Percentiles rank a stretch among this genome's conserved stretches.
These are phyloP conservation scores for Metarhizium humberi DNA, from an alignment of 2,329 filamentous ascomycete species.

Conservation along the genomic window DNA sequence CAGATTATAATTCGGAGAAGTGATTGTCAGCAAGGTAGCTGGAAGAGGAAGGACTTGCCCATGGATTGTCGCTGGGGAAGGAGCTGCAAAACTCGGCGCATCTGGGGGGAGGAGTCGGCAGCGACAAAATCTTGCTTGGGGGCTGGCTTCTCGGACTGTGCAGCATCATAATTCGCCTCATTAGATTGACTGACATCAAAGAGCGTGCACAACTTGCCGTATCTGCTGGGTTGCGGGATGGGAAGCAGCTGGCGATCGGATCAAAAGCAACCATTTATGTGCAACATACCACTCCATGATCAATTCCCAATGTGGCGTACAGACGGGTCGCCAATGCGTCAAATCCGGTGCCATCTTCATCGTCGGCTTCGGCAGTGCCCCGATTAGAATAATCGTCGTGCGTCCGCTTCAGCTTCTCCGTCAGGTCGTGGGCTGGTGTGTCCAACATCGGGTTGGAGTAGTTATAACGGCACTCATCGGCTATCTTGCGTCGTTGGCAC, in stretches of 20 bases:
- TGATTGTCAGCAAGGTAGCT: background rate
- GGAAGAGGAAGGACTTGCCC: constrained; percentile 10
- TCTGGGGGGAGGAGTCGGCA: constrained; percentile 12
- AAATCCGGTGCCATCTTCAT: constrained; percentile 6
- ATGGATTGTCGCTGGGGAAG: constrained; percentile 17
- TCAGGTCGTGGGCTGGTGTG: constrained; percentile 1
- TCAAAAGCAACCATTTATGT: background rate
- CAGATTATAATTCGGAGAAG: background rate
- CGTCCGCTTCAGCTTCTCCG: constrained; percentile 3
- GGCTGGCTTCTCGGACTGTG: constrained; percentile 8
- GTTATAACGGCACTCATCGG: constrained; percentile 19
- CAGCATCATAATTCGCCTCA: background rate
- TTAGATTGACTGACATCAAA: background rate
- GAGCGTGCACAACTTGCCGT: background rate
- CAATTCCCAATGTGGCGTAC: constrained; percentile 13
- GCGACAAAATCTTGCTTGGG: constrained; percentile 11
- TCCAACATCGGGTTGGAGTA: constrained; percentile 5
- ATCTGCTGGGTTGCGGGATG: too few relatives aligned
- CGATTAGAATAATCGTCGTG: constrained; percentile 2
- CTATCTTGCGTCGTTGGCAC: constrained; percentile 21
- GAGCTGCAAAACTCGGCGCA: constrained; percentile 14
- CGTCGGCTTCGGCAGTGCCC: background rate
- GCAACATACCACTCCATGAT: constrained; percentile 7
- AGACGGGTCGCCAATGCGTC: constrained; percentile 13
- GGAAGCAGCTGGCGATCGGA: background rate